phyloP scores from a whole-genome alignment of 1,284 basidiomycete species.

The Xanthoconium separans region DNA sequence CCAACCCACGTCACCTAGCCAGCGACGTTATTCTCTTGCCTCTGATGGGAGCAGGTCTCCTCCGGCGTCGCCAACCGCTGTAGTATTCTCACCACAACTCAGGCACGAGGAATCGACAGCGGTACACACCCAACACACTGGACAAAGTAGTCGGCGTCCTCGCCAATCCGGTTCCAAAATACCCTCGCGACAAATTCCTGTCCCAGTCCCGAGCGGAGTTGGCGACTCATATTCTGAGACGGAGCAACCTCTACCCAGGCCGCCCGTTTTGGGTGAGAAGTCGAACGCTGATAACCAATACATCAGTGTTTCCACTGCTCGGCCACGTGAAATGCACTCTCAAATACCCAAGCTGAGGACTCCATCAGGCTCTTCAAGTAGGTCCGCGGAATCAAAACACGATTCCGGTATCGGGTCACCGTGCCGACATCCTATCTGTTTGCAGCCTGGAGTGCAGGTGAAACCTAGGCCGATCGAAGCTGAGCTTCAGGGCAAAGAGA shows the following conservation, averaged over 20 bases:
- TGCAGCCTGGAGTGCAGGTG: conserved; percentile 7
- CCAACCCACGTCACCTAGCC: conserved; percentile 14
- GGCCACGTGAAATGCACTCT: conserved; percentile 18
- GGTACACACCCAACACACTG: conserved; percentile 10
- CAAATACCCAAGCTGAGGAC: conserved; percentile 32
- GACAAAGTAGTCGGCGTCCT: conserved; percentile 15
- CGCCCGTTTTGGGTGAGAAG: conserved; percentile 15
- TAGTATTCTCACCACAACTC: background rate
- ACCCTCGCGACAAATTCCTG: conserved; percentile 14
- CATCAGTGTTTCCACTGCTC: conserved; percentile 2
- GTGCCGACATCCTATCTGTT: background rate
- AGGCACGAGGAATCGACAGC: conserved; percentile 2
- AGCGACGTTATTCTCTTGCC: conserved; percentile 12
- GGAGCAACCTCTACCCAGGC: conserved; percentile 1
- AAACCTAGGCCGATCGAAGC: conserved; percentile 1
- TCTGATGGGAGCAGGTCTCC: conserved; percentile 16
- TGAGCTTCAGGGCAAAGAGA: conserved; percentile 23
- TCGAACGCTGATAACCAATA: conserved; percentile 13
- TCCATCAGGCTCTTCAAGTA: conserved; percentile 26
- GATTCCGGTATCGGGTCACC: conserved; percentile 3
- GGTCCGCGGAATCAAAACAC: conserved; percentile 17
- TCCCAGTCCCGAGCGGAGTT: conserved; percentile 2
- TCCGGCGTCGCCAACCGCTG: conserved; percentile 5
- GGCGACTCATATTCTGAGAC: background rate
- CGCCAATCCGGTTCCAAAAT: conserved; percentile 15